These are phyloP conservation scores for Persicaria maculosa DNA, from an alignment of 148 eudicot genomes.

Conservation along the genomic window DNA sequence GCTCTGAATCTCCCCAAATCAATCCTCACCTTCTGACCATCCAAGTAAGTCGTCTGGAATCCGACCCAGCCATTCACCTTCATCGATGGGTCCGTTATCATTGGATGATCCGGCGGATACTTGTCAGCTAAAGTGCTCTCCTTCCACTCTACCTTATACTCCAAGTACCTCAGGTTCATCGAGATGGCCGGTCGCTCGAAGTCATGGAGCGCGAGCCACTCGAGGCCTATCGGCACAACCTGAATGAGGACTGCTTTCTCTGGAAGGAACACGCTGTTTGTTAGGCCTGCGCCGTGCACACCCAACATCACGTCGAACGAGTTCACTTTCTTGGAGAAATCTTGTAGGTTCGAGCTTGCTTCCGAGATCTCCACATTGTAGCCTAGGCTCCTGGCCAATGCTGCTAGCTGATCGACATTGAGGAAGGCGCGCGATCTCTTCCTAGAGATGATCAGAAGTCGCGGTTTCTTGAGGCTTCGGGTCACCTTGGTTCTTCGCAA, in stretches of 20 bases:
- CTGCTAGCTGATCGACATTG: constrained; percentile 31
- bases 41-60: constrained; percentile 9
- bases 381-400: constrained; percentile 28
- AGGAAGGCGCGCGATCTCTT: constrained; percentile 27
- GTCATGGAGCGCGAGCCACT: constrained; percentile 25
- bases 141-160: constrained; percentile 31
- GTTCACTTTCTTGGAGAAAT: constrained; percentile 39
- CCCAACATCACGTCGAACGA: constrained; percentile 58
- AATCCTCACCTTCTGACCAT: constrained; percentile 9
- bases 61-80: not conserved
- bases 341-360: constrained; percentile 12
- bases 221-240: constrained; percentile 47
- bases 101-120: not conserved
- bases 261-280: constrained; percentile 56
- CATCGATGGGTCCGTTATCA: not conserved
- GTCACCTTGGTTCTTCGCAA: constrained; percentile 24
- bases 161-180: constrained; percentile 51
- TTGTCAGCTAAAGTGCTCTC: not conserved
- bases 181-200: constrained; percentile 37
- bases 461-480: constrained; percentile 19
- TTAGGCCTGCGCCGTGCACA: constrained; percentile 74
- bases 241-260: constrained; percentile 54
- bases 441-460: constrained; percentile 45
- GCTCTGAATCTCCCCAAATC: constrained; percentile 7
- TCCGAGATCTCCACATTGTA: constrained; percentile 37